These are phyloP conservation scores for Tricholoma saponaceum DNA, from an alignment of 768 basidiomycete genomes.

Conservation along the genomic window DNA sequence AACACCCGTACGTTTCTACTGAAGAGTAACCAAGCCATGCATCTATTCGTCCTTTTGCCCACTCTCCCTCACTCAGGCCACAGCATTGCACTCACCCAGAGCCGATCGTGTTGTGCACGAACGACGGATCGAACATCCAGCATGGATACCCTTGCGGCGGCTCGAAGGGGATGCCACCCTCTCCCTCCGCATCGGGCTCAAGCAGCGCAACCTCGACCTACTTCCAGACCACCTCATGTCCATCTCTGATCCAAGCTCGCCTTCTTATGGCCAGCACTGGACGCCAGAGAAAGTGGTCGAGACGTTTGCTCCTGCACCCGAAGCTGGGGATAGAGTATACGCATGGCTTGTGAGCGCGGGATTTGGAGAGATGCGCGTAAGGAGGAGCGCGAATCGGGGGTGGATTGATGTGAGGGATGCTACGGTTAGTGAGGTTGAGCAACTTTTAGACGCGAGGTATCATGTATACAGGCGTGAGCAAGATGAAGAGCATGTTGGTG, in stretches of 20 bases:
- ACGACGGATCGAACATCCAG: background rate
- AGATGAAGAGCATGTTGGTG: constrained; percentile 28
- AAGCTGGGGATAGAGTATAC: constrained; percentile 21
- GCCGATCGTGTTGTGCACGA: background rate
- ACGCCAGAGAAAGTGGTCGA: constrained; percentile 22
- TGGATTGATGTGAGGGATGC: constrained; percentile 30
- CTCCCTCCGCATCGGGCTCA: constrained; percentile 31
- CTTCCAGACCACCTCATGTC: constrained; percentile 26
- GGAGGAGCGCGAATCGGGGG: constrained; percentile 15
- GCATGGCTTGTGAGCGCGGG: constrained; percentile 27
- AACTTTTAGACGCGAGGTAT: constrained; percentile 27
- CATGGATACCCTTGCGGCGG: background rate
- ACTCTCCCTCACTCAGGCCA: background rate
- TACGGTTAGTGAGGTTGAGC: constrained; percentile 27
- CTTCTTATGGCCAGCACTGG: constrained; percentile 33
- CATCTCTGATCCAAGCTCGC: constrained; percentile 32
- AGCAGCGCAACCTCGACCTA: constrained; percentile 27
- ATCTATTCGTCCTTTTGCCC: background rate
- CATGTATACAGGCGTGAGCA: constrained; percentile 25
- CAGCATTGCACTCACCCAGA: background rate
- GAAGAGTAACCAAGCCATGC: background rate
- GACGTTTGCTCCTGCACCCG: constrained; percentile 25
- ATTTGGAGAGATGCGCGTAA: constrained; percentile 18
- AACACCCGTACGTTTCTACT: background rate
- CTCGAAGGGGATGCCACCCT: constrained; percentile 11